A percentile compares a stretch with the other conserved stretches of the same genome.
Conservation (phyloP, 192 early-diverging fungal species). For the Piromyces finnis region DNA sequence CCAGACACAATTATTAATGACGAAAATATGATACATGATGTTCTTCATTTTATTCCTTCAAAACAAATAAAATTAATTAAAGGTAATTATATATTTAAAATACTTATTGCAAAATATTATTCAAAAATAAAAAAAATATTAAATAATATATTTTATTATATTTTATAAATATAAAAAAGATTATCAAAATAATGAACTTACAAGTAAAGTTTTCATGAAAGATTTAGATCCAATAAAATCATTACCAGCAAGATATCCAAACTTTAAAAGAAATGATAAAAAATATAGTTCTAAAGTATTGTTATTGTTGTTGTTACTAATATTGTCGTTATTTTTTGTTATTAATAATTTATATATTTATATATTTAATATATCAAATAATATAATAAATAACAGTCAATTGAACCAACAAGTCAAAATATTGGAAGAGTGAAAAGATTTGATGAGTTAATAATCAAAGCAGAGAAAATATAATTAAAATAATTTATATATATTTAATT, state of each 20-base stretch:
- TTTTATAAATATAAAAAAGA: background rate
- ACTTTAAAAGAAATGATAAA: background rate
- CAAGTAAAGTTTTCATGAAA: background rate
- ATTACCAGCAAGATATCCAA: background rate
- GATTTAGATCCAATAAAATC: background rate
- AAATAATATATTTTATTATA: no score
- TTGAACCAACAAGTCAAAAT: background rate
- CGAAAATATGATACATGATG: slow-evolving; percentile 7
- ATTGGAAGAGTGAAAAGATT: background rate
- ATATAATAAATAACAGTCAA: background rate
- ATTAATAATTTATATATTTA: no score
- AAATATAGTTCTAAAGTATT: background rate
- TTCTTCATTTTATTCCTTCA: slow-evolving; percentile 32
- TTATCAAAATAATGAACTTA: background rate
- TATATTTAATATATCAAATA: no score
- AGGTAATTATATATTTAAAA: slow-evolving; percentile 9
- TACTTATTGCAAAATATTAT: no score
- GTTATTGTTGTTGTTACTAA: no score
- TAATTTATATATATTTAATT: background rate
- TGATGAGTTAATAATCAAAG: background rate
- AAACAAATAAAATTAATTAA: slow-evolving; percentile 35
- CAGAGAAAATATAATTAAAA: background rate
- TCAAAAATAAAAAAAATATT: no score
- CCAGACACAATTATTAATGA: slow-evolving; percentile 5
- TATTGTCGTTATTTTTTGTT: no score